Percentiles rank a stretch among this genome's conserved stretches.
phyloP scores from a whole-genome alignment of 768 basidiomycete genomes.

The Termitomyces sp. region DNA sequence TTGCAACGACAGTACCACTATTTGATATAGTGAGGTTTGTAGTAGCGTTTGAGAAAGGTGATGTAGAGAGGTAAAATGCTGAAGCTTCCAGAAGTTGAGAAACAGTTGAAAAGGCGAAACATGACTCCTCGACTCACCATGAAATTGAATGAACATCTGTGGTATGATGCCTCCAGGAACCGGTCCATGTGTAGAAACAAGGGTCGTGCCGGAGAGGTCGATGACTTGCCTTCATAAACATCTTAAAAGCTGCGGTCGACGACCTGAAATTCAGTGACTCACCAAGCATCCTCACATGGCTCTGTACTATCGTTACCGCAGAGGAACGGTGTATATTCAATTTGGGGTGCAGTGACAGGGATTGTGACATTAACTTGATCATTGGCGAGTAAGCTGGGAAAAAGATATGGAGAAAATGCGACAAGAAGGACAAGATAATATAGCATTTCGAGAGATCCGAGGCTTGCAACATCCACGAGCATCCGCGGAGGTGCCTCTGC shows the following conservation, averaged over 20 bases:
- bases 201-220: conserved; percentile 13
- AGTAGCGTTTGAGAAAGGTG: conserved; percentile 41
- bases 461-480: conserved; percentile 9
- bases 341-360: conserved; percentile 28
- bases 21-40: conserved; percentile 46
- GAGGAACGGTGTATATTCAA: conserved; percentile 43
- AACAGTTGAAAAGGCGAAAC: background rate
- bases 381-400: conserved; percentile 6
- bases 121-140: conserved; percentile 29
- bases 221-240: conserved; percentile 11
- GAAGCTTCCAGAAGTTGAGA: conserved; percentile 26
- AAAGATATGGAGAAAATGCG: conserved; percentile 4
- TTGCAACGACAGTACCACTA: conserved; percentile 24
- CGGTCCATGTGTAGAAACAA: conserved; percentile 38
- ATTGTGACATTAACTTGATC: conserved; percentile 29
- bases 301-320: conserved; percentile 27
- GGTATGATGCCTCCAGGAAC: conserved; percentile 39
- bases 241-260: background rate
- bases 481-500: background rate
- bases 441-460: background rate
- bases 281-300: conserved; percentile 41
- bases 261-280: conserved; percentile 10
- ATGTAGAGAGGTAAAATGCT: conserved; percentile 35
- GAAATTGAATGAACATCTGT: conserved; percentile 52
- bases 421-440: conserved; percentile 6